Conservation (phyloP, 805 yeast species). For the Yamadazyma sp. region DNA sequence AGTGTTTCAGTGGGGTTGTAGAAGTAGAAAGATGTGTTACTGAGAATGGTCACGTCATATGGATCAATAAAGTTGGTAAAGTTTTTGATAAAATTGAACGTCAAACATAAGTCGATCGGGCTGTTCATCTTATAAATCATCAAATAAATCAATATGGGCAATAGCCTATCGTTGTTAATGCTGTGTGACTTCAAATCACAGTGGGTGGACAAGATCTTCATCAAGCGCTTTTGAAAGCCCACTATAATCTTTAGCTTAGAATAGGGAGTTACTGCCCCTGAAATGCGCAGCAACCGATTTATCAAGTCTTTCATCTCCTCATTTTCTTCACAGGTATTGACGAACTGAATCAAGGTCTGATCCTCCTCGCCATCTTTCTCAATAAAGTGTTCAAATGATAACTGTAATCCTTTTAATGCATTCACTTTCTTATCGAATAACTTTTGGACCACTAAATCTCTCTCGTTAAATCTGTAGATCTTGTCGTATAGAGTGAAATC, state of each 20-base stretch:
- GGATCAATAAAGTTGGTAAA: constrained; percentile 36
- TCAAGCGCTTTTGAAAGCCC: constrained; percentile 31
- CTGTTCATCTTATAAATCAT: constrained; percentile 27
- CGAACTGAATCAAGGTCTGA: constrained; percentile 15
- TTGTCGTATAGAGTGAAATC: constrained; percentile 36
- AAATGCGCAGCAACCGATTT: constrained; percentile 19
- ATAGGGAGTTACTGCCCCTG: constrained; percentile 29
- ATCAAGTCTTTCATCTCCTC: constrained; percentile 1
- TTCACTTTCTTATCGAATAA: constrained; percentile 34
- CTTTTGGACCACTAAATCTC: constrained; percentile 36
- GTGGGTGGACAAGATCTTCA: constrained; percentile 17
- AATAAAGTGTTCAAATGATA: constrained; percentile 31
- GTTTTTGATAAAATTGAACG: constrained; percentile 37
- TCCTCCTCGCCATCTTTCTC: constrained; percentile 20
- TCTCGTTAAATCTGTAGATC: constrained; percentile 38
- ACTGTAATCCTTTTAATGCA: constrained; percentile 23
- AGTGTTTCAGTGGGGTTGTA: constrained; percentile 21
- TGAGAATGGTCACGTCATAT: constrained; percentile 18
- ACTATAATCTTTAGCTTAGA: constrained; percentile 32
- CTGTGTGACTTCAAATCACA: constrained; percentile 22
- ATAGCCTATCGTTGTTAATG: constrained; percentile 39
- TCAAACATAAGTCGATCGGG: constrained; percentile 30
- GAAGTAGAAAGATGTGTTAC: constrained; percentile 15
- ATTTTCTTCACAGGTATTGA: constrained; percentile 16
- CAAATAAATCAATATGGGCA: constrained; percentile 40